Percentiles rank a stretch among this genome's conserved stretches.
These are phyloP conservation scores for Leccinum solheimii DNA, from an alignment of 1,284 basidiomycete species.

Conservation along the genomic window DNA sequence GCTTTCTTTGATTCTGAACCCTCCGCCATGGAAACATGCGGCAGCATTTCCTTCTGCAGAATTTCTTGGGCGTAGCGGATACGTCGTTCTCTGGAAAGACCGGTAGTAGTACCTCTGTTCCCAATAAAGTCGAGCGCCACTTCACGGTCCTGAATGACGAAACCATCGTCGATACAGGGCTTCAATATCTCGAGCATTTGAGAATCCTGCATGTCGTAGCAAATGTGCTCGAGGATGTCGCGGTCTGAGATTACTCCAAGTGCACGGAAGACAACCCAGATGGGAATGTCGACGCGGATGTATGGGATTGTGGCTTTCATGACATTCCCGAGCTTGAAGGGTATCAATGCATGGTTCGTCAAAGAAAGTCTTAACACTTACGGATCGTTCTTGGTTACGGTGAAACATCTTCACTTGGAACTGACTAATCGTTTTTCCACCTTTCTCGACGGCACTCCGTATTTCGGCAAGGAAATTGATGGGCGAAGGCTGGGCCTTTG, in stretches of 20 bases:
- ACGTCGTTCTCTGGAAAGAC: conserved; percentile 89
- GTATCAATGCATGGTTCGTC: conserved; percentile 5
- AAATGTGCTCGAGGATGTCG: conserved; percentile 97
- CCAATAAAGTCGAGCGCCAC: conserved; percentile 98
- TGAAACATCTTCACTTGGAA: conserved; percentile 99
- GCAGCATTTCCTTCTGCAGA: conserved; percentile 97
- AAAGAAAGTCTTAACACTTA: conserved; percentile 41
- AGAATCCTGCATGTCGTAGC: conserved; percentile 95
- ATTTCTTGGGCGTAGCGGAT: conserved; percentile 98
- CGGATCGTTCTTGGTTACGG: conserved; percentile 82
- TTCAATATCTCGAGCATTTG: conserved; percentile 99
- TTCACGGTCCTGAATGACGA: conserved; percentile 97
- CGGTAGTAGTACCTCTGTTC: conserved; percentile 94
- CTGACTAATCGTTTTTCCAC: conserved; percentile 97
- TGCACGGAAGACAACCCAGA: conserved; percentile 98
- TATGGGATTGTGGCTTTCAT: conserved; percentile 98
- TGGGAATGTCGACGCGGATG: conserved; percentile 97
- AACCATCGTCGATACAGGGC: conserved; percentile 98
- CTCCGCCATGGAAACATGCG: conserved; percentile 95
- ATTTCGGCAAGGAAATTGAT: conserved; percentile 98
- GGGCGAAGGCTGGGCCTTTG: conserved; percentile 95
- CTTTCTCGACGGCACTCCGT: conserved; percentile 96
- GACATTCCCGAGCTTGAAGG: conserved; percentile 76
- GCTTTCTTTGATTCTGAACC: conserved; percentile 98
- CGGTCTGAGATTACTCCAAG: conserved; percentile 97